These are phyloP conservation scores for Colletotrichum somersetense DNA, from an alignment of 2,329 filamentous ascomycete species.

Conservation along the genomic window DNA sequence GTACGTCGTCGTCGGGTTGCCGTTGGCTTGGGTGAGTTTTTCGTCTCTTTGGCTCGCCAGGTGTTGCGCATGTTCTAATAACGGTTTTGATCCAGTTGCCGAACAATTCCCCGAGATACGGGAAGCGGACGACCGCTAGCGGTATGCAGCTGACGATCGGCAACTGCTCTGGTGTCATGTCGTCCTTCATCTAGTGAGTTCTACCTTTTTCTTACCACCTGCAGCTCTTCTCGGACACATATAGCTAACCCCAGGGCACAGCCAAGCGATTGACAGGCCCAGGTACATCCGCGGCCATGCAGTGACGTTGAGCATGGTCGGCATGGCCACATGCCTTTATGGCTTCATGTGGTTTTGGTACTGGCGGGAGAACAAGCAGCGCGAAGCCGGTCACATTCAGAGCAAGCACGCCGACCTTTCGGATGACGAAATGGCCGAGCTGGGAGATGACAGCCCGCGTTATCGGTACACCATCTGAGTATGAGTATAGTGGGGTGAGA, in stretches of 20 bases:
- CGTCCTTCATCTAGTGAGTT: constrained; percentile 39
- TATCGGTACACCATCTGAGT: constrained; percentile 60
- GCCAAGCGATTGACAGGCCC: constrained; percentile 62
- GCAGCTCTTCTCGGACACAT: too few relatives aligned
- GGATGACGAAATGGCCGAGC: constrained; percentile 62
- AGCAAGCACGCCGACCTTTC: constrained; percentile 56
- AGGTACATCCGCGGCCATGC: constrained; percentile 73
- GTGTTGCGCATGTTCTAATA: not conserved
- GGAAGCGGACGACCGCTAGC: constrained; percentile 79
- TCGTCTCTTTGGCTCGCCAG: not conserved
- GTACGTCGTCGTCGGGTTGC: constrained; percentile 71
- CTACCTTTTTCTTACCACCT: too few relatives aligned
- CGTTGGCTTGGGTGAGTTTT: constrained; percentile 64
- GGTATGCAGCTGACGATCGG: constrained; percentile 79
- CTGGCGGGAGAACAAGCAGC: constrained; percentile 59
- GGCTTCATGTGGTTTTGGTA: constrained; percentile 52
- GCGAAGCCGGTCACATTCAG: constrained; percentile 54
- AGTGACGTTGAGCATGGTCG: constrained; percentile 51
- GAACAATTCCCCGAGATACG: constrained; percentile 77
- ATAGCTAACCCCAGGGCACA: constrained; percentile 43
- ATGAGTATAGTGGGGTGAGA: not conserved
- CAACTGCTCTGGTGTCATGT: constrained; percentile 73
- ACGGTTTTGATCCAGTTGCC: constrained; percentile 56
- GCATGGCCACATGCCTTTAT: constrained; percentile 50
- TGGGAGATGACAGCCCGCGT: constrained; percentile 65